Evolutionary conservation across 352 stramenopile species (phyloP), one percentile per base, ranked within the genome.

Genomic region (Detonula confervacea): DNA sequence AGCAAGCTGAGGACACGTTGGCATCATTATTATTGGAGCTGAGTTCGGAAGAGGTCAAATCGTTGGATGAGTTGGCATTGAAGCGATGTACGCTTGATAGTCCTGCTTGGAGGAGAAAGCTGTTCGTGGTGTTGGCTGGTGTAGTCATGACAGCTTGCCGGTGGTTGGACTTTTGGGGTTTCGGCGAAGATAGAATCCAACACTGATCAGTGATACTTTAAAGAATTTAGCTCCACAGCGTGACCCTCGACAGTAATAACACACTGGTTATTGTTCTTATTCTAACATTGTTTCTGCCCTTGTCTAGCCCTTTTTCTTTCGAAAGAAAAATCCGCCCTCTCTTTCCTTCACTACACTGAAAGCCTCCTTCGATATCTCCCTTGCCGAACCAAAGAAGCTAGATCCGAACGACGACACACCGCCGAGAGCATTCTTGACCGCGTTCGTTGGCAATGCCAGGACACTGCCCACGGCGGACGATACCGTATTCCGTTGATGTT

Each of bases 371-470:
- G 73, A 79, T 61, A 88, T 86, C 73, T 88, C 81, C 66, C 82
- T 88, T 47, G 67, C 76, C 24, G 81, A 81, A n/a, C 81, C 81
- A 73, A 88, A 73, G 46, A 87, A 86, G 20, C 70, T 78, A 54
- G 73, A 86, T 42, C 88, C 87, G 59, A 92, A 77, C 16, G 73
- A 81, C 42, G 82, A 83, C 22, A 90, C 86, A 39, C 86, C 85
- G 22, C 87, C 83, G 25, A 95, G 72, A 1, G 81, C 88, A 81
- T 86, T 87, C 37, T 91, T 93, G 8, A 93, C 73, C 35, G 81
- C 85, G 49, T 87, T 70, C 9, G 86, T 87, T 46, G 88, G 87
- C 49, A 85, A 70, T 20, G 80, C 82, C 11, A 95, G 77, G 1
- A 88, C 82, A 60, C 64, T 91, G 14, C 90, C 90, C 49, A 95